A percentile compares a stretch with the other conserved stretches of the same genome.
phyloP scores from a whole-genome alignment of 169 alveolate species.

The Besnoitia besnoiti region DNA sequence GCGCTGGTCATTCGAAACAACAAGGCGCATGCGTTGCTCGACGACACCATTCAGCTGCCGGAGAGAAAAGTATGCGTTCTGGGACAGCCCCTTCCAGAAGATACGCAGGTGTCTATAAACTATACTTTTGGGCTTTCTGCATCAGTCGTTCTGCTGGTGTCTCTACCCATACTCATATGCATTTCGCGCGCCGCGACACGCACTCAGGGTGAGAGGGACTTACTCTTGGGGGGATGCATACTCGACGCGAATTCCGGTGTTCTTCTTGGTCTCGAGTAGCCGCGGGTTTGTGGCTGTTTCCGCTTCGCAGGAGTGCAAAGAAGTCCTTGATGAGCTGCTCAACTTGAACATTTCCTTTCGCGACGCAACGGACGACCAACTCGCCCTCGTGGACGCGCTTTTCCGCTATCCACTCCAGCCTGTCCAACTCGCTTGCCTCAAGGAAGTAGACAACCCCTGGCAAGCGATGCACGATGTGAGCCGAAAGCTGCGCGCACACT shows the following conservation, averaged over 20 bases:
- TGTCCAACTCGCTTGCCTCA: conserved; percentile 22
- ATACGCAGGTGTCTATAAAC: too few species aligned
- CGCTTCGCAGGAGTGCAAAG: conserved; percentile 44
- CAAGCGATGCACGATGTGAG: conserved; percentile 16
- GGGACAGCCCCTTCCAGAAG: too few species aligned
- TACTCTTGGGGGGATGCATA: too few species aligned
- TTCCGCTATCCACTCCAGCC: conserved; percentile 39
- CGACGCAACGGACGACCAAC: conserved; percentile 49
- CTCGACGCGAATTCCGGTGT: too few species aligned
- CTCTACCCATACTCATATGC: too few species aligned
- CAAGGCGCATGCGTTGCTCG: conserved; percentile 72
- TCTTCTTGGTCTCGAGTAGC: too few species aligned
- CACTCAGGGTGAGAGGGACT: too few species aligned
- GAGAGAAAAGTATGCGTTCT: conserved; percentile 35
- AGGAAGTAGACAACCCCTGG: conserved; percentile 2
- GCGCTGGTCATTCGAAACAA: conserved; percentile 88
- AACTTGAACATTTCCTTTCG: conserved; percentile 43
- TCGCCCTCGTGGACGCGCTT: conserved; percentile 32
- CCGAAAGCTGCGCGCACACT: too few species aligned
- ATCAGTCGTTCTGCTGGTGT: too few species aligned
- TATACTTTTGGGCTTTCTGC: too few species aligned
- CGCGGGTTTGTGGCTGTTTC: too few species aligned
- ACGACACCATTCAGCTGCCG: conserved; percentile 65
- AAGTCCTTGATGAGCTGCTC: conserved; percentile 53
- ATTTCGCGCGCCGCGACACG: too few species aligned